Percentiles rank a stretch among this genome's conserved stretches.
Conservation (phyloP, 1,284 basidiomycete species). For the Naganishia liquefaciens region DNA sequence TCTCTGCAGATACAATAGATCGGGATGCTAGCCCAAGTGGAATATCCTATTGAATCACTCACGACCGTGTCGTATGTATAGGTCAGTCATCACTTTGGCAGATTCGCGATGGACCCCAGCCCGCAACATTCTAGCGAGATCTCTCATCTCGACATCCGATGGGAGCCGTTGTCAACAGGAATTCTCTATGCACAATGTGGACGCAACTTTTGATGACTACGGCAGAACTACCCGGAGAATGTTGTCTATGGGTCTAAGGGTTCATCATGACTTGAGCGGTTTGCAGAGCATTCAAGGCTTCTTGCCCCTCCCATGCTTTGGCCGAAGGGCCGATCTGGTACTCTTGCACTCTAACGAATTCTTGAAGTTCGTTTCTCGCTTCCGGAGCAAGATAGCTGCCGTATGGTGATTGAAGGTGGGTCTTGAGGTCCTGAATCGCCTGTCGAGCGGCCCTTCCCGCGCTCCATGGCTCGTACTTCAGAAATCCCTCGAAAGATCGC, state of each 20-base stretch:
- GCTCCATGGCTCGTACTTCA: constrained; percentile 16
- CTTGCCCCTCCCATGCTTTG: constrained; percentile 18
- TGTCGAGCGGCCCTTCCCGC: constrained; percentile 1
- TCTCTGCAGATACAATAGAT: constrained; percentile 1
- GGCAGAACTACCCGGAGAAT: too few species aligned
- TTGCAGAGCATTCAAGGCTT: constrained; percentile 10
- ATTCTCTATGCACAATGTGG: too few species aligned
- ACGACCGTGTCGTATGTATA: too few species aligned
- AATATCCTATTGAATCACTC: too few species aligned
- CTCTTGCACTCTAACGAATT: constrained; percentile 24
- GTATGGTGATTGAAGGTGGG: constrained; percentile 6
- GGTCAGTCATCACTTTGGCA: too few species aligned
- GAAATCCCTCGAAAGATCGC: not conserved
- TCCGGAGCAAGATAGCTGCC: constrained; percentile 20
- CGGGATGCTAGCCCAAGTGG: not conserved
- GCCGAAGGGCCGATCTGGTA: constrained; percentile 18
- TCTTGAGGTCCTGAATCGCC: constrained; percentile 2
- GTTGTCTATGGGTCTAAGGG: not conserved
- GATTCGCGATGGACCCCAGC: too few species aligned
- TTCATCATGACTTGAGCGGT: constrained; percentile 16
- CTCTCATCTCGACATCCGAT: too few species aligned
- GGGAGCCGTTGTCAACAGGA: too few species aligned
- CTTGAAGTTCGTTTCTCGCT: constrained; percentile 17
- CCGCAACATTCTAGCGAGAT: too few species aligned
- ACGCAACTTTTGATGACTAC: too few species aligned